A percentile compares a stretch with the other conserved stretches of the same genome.
phyloP scores from a whole-genome alignment of 768 basidiomycete species.

The Polyporus arcularius region DNA sequence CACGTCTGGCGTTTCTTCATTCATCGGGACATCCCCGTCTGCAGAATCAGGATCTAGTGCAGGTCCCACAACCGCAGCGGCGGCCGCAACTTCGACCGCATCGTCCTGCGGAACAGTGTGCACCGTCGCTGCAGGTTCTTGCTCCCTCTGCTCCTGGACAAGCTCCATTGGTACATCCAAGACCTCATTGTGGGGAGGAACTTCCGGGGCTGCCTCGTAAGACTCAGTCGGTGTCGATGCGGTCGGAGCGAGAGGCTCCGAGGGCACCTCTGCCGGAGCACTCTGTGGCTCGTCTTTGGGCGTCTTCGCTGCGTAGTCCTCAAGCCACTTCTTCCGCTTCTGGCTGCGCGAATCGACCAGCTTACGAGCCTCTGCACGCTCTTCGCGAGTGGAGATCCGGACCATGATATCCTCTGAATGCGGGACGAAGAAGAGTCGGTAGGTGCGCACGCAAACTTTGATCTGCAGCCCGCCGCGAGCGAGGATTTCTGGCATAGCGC shows the following conservation, averaged over 20 bases:
- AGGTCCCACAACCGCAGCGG: not conserved
- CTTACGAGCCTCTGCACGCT: slow-evolving; percentile 34
- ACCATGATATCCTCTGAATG: slow-evolving; percentile 65
- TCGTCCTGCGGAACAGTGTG: slow-evolving; percentile 8
- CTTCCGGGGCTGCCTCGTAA: not conserved
- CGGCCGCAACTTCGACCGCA: not conserved
- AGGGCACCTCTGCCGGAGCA: not conserved
- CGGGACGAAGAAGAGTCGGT: slow-evolving; percentile 79
- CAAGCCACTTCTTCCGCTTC: slow-evolving; percentile 29
- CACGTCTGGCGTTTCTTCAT: not conserved
- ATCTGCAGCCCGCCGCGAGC: slow-evolving; percentile 68
- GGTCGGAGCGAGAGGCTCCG: not conserved
- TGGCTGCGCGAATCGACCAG: slow-evolving; percentile 15
- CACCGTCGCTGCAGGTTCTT: slow-evolving; percentile 2
- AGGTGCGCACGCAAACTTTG: slow-evolving; percentile 81
- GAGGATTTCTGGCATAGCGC: slow-evolving; percentile 17
- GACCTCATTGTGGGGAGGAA: not conserved
- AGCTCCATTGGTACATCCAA: not conserved
- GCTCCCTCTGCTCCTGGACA: not conserved
- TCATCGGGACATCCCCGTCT: slow-evolving; percentile 13
- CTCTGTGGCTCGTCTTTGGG: slow-evolving; percentile 7
- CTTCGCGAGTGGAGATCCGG: slow-evolving; percentile 44
- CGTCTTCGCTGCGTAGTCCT: slow-evolving; percentile 20
- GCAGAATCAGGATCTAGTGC: slow-evolving; percentile 1
- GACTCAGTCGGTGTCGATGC: not conserved